These are phyloP conservation scores for Rhodocollybia butyracea DNA, from an alignment of 768 basidiomycete genomes.

Conservation along the genomic window DNA sequence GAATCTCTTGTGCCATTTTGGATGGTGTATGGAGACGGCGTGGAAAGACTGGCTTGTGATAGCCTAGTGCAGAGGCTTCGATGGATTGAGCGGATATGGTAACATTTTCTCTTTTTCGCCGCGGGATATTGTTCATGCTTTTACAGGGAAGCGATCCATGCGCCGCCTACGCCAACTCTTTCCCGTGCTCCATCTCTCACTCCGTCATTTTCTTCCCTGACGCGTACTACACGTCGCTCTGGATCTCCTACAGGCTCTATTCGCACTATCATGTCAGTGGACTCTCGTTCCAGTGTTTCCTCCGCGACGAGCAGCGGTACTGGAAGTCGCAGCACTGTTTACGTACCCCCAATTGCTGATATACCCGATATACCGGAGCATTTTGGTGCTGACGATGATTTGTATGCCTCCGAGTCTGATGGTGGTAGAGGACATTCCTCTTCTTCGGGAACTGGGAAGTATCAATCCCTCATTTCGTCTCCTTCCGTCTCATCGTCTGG, in stretches of 20 bases:
- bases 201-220: slow-evolving; percentile 30
- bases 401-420: slow-evolving; percentile 22
- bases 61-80: slow-evolving; percentile 81
- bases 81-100: slow-evolving; percentile 94
- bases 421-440: not conserved
- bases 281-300: slow-evolving; percentile 36
- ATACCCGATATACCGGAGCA: slow-evolving; percentile 59
- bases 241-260: slow-evolving; percentile 58
- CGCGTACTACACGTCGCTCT: slow-evolving; percentile 10
- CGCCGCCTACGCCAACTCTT: slow-evolving; percentile 49
- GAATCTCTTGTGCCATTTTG: slow-evolving; percentile 88
- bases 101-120: slow-evolving; percentile 29
- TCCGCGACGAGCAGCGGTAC: slow-evolving; percentile 40
- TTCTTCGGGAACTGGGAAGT: slow-evolving; percentile 2
- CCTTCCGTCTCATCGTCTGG: slow-evolving; percentile 41
- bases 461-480: slow-evolving; percentile 4
- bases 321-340: slow-evolving; percentile 71
- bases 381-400: slow-evolving; percentile 29
- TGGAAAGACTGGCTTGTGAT: slow-evolving; percentile 87
- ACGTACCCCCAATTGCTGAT: slow-evolving; percentile 70
- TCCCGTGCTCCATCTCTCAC: slow-evolving; percentile 38
- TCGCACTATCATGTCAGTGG: slow-evolving; percentile 62
- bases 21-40: slow-evolving; percentile 84
- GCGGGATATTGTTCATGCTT: slow-evolving; percentile 5
- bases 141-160: slow-evolving; percentile 75